phyloP scores from a whole-genome alignment of 164 flowering plant species.

The Amborella trichopoda region DNA sequence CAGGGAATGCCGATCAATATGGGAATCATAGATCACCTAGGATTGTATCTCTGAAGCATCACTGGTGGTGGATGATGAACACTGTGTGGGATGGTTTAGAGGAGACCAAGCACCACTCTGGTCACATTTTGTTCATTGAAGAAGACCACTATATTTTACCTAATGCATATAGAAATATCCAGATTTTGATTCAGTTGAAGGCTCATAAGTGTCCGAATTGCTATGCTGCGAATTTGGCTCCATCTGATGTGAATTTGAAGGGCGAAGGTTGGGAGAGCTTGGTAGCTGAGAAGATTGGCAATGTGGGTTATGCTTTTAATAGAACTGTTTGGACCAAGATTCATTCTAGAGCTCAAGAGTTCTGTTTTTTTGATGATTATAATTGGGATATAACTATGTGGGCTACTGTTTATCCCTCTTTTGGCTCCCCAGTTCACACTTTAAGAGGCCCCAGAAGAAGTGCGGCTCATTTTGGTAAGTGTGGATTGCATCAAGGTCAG shows the following conservation, averaged over 20 bases:
- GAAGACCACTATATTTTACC: conserved; percentile 90
- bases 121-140: conserved; percentile 87
- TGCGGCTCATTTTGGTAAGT: conserved; percentile 92
- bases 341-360: conserved; percentile 54
- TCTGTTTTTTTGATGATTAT: conserved; percentile 86
- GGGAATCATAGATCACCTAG: conserved; percentile 83
- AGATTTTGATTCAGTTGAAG: conserved; percentile 46
- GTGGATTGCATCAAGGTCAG: conserved; percentile 95
- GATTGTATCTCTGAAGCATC: conserved; percentile 90
- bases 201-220: conserved; percentile 63
- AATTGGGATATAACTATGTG: conserved; percentile 99
- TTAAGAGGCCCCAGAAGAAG: conserved; percentile 80
- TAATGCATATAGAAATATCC: conserved; percentile 76
- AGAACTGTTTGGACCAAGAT: conserved; percentile 83
- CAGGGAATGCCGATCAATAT: conserved; percentile 80
- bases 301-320: conserved; percentile 83
- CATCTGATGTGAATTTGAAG: conserved; percentile 64
- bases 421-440: conserved; percentile 68
- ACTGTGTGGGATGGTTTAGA: conserved; percentile 89
- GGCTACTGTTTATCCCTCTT: conserved; percentile 88
- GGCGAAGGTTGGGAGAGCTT: conserved; percentile 63
- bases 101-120: conserved; percentile 47
- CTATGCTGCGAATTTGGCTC: conserved; percentile 85
- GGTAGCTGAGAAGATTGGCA: conserved; percentile 85
- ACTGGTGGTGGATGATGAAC: conserved; percentile 99